Base-by-base conservation (phyloP, 768 basidiomycete genomes). In the Phylloporus rhodoxanthus region DNA sequence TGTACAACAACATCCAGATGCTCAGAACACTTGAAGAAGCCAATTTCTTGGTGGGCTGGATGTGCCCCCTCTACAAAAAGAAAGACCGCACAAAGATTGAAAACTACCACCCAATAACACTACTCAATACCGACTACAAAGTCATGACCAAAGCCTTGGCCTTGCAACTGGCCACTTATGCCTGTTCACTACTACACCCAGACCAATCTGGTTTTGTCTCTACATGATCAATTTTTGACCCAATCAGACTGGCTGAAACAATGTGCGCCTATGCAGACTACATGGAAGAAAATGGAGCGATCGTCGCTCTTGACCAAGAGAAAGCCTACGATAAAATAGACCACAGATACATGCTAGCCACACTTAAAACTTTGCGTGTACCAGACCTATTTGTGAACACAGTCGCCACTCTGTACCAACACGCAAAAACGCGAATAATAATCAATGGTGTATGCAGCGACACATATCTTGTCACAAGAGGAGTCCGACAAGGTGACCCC, bases 31-130 rank as follows among this genome's bases (percentile, higher is more conserved):
- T 68, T 5, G 23, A 23, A 5, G 23, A 23, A 5, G 30, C 68
- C 71, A 0, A 5, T 66, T 76, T 76, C 46, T 20, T 66, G 0
- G 36, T 60, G 8, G 72, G 73, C 0, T 61, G 59, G 57, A 61
- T 67, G 51, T 62, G 71, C 62, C 75, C 68, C 0, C 43, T 76
- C 0, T 76, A 69, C 49, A 76, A 76, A 28, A 76, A 76, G 36
- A 67, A 63, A 4, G 67, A 71, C 13, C 23, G 23, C 3, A 45
- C 44, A 0, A 50, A 64, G 1, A 70, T 72, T 56, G 33, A 29
- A 25, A 72, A 72, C 53, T 72, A 73, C 33, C 3, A 66, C 1
- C 71, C 70, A 0, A 71, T 75, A 0, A 70, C 68, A 0, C 52
- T 72, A 5, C 57, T 70, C 0, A 69, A n/a, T n/a, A n/a, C n/a